A percentile compares a stretch with the other conserved stretches of the same genome.
phyloP scores from a whole-genome alignment of 2,329 filamentous ascomycete species.

The Neofusicoccum umdonicola region DNA sequence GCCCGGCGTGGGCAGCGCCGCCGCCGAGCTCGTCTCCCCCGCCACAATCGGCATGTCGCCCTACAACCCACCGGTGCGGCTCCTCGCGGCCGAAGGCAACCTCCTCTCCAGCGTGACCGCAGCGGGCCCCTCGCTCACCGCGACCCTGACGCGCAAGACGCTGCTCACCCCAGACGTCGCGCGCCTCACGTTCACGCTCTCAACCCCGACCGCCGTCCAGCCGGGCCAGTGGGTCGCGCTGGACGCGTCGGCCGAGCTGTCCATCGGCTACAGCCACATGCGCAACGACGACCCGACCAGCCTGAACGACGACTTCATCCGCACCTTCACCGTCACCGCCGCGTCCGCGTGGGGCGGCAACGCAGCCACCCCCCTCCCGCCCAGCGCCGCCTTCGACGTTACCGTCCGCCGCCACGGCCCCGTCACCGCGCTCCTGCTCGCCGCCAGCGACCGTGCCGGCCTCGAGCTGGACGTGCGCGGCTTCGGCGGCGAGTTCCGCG shows the following conservation, averaged over 20 bases:
- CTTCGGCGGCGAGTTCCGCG: conserved; percentile 64
- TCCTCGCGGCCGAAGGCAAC: conserved; percentile 58
- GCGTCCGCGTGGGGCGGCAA: conserved; percentile 33
- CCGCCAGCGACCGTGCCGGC: conserved; percentile 22
- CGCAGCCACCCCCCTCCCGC: not conserved
- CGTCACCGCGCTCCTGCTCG: conserved; percentile 65
- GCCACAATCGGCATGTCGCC: conserved; percentile 51
- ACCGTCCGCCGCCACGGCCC: conserved; percentile 64
- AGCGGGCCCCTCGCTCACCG: conserved; percentile 34
- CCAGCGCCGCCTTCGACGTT: conserved; percentile 58
- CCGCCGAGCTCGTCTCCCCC: not conserved
- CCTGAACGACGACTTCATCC: conserved; percentile 79
- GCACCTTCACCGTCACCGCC: conserved; percentile 82
- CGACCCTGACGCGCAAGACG: conserved; percentile 59
- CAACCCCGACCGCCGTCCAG: conserved; percentile 50
- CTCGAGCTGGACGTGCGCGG: conserved; percentile 68
- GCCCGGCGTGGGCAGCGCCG: conserved; percentile 41
- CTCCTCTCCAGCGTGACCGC: conserved; percentile 16
- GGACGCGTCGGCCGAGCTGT: conserved; percentile 67
- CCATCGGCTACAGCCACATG: conserved; percentile 79
- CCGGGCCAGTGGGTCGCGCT: conserved; percentile 77
- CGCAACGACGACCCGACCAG: conserved; percentile 73
- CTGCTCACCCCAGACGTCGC: conserved; percentile 64
- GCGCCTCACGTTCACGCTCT: conserved; percentile 60
- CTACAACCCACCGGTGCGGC: conserved; percentile 74